Percentiles rank a stretch among this genome's conserved stretches.
These are phyloP conservation scores for Ophiostoma piceae DNA, from an alignment of 2,329 filamentous ascomycete genomes.

Conservation along the genomic window DNA sequence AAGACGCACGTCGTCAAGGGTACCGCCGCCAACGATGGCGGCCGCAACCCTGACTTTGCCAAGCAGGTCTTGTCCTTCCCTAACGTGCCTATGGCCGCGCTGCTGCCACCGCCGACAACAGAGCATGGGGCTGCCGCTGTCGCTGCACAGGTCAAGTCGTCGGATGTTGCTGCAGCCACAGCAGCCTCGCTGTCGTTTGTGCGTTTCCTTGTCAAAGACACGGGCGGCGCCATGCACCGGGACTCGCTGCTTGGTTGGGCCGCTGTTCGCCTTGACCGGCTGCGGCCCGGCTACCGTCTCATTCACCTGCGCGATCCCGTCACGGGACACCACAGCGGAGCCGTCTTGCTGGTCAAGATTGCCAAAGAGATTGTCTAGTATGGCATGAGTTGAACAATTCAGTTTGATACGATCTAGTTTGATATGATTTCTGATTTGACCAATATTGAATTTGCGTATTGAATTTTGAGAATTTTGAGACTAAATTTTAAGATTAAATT, in stretches of 20 bases:
- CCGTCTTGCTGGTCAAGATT: slow-evolving; percentile 68
- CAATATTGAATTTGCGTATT: background rate
- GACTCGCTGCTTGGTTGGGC: slow-evolving; percentile 84
- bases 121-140: slow-evolving; percentile 4
- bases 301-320: slow-evolving; percentile 64
- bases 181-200: slow-evolving; percentile 68
- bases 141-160: background rate
- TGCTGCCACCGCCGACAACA: slow-evolving; percentile 11
- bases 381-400: too few relatives aligned
- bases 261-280: slow-evolving; percentile 76
- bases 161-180: slow-evolving; percentile 42
- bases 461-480: background rate
- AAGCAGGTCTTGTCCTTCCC: slow-evolving; percentile 55
- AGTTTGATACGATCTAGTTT: background rate
- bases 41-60: slow-evolving; percentile 58
- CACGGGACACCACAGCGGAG: slow-evolving; percentile 60
- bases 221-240: slow-evolving; percentile 62
- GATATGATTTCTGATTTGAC: background rate
- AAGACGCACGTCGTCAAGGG: slow-evolving; percentile 40
- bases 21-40: slow-evolving; percentile 40
- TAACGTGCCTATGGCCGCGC: slow-evolving; percentile 40
- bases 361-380: slow-evolving; percentile 47
- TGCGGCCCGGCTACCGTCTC: slow-evolving; percentile 70
- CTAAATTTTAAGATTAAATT: background rate
- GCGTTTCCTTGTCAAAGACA: slow-evolving; percentile 78